Percentiles rank a stretch among this genome's conserved stretches.
These are phyloP conservation scores for Talaromyces sp. DNA, from an alignment of 2,329 filamentous ascomycete species.

Conservation along the genomic window DNA sequence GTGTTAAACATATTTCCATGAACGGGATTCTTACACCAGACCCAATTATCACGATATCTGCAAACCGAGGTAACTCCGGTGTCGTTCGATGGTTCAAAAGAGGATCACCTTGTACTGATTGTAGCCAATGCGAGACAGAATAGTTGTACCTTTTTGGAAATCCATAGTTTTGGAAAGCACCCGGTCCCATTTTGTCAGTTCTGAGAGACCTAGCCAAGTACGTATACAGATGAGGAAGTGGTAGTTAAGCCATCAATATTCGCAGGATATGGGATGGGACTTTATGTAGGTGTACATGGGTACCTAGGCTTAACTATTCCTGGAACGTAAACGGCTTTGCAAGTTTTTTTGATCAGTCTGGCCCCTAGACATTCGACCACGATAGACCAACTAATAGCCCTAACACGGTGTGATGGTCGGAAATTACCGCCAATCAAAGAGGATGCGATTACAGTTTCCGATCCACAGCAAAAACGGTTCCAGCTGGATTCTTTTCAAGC, in stretches of 20 bases:
- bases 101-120: conserved; percentile 3
- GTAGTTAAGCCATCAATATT: no score
- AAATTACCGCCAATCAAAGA: neutral
- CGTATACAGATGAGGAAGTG: neutral
- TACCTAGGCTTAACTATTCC: neutral
- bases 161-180: neutral
- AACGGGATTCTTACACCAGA: neutral
- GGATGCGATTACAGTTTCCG: neutral
- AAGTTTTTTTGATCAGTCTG: neutral
- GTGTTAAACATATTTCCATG: neutral
- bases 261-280: neutral
- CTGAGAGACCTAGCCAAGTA: neutral
- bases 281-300: neutral
- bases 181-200: neutral
- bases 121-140: conserved; percentile 7
- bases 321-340: neutral
- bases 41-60: conserved; percentile 6
- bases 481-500: neutral
- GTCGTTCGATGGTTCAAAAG: neutral
- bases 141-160: conserved; percentile 1
- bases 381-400: neutral
- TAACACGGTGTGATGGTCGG: neutral
- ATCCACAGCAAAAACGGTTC: neutral
- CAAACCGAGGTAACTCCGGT: neutral
- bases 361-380: neutral